Conservation (phyloP, 768 basidiomycete genomes). For the Leccinum fibrillosum region DNA sequence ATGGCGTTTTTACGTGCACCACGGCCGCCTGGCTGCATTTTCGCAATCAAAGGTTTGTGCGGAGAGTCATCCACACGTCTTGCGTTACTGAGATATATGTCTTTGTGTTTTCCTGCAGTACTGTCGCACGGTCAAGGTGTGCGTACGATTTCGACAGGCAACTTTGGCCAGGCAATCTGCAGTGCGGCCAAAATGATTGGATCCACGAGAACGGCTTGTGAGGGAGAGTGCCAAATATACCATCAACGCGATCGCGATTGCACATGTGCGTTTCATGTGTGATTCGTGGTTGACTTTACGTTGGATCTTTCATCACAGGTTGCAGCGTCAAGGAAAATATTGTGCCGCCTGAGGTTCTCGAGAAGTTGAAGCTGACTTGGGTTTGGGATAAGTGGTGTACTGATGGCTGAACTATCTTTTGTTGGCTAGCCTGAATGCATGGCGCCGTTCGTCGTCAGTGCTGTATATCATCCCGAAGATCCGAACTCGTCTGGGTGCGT, state of each 20-base stretch:
- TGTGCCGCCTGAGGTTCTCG: conserved; percentile 80
- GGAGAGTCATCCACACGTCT: no score
- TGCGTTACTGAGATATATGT: no score
- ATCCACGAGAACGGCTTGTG: conserved; percentile 91
- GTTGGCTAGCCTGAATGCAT: conserved; percentile 71
- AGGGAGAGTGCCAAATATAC: conserved; percentile 89
- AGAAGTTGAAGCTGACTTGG: conserved; percentile 61
- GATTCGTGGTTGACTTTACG: no score
- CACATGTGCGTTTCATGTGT: conserved; percentile 58
- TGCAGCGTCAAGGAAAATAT: conserved; percentile 78
- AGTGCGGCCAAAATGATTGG: conserved; percentile 94
- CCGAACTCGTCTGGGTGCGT: conserved; percentile 76
- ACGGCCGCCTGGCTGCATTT: no score
- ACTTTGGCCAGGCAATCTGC: conserved; percentile 97
- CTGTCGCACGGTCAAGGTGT: no score
- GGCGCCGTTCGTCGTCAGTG: conserved; percentile 80
- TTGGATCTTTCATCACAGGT: no score
- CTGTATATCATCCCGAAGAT: conserved; percentile 84
- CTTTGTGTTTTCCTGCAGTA: no score
- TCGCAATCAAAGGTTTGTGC: no score
- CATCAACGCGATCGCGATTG: conserved; percentile 83
- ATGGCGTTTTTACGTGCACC: no score
- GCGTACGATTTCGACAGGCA: conserved; percentile 45
- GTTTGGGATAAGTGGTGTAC: not conserved
- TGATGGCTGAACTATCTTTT: not conserved